Base-by-base conservation (phyloP, 345 rosid species). In the Melaleuca alternifolia region DNA sequence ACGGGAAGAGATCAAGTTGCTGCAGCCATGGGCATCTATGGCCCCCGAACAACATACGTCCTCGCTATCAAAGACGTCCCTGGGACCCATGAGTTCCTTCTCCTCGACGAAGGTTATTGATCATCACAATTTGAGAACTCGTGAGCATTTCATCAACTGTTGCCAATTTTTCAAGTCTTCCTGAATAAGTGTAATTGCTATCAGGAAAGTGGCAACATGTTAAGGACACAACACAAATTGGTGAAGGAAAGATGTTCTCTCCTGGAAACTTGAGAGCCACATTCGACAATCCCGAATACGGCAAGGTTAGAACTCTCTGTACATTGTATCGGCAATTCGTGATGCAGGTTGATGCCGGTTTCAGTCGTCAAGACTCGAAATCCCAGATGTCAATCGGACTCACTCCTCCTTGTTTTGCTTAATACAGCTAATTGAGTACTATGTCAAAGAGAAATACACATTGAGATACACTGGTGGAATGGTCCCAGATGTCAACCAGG, bases 401-500 rank as follows among this genome's bases (percentile, higher is more conserved):
- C 10, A 30, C 26, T 56, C 54, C 5, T 41, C 82, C 46, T 71
- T 18, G 48, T 71, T 18, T 18, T 86, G 33, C 81, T 83, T 33
- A 24, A 62, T 30, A 88, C 94, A 97, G 99, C 90, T 97, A 87
- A 91, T 97, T 86, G 93, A 94, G 89, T 96, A 93, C 93, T 97
- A 95, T 84, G 94, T 97, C 30, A 96, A 87, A 88, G 98, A 96
- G 93, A 97, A 95, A 85, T 97, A 95, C 95, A 97, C 99, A 57
- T 92, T 97, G 89, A 90, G 99, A 92, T 97, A 97, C 98, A 97
- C 99, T 0, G 99, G 99, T 92, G 99, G 99, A 92, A 97, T 97
- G 99, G 99, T 97, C 85, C 99, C 99, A 26, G 99, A 96, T 46
- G 99, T 96, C 85, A 95, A 95, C 91, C 99, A 95, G 98, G 99